phyloP scores from a whole-genome alignment of 257 asterid species.

The Paulownia fortunei region DNA sequence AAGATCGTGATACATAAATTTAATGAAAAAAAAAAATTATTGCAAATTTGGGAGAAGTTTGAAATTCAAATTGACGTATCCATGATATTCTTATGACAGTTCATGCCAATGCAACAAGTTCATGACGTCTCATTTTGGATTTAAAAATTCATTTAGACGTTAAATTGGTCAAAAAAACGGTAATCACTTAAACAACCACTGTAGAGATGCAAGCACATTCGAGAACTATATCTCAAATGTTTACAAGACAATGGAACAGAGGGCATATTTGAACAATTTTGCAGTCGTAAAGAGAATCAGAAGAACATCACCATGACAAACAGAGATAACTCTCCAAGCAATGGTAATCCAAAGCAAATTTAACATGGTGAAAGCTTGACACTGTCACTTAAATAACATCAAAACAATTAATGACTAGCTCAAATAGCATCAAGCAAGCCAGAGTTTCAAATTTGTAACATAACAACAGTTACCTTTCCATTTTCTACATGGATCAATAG shows the following conservation, averaged over 20 bases:
- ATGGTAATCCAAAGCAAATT: not conserved
- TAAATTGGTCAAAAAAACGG: not conserved
- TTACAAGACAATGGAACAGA: not conserved
- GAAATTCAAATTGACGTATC: not conserved
- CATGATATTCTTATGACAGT: not conserved
- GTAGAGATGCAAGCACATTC: not conserved
- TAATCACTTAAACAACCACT: not conserved
- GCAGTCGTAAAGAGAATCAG: not conserved
- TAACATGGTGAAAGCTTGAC: not conserved
- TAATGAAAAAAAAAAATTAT: not conserved
- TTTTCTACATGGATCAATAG: constrained; percentile 78
- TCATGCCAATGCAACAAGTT: not conserved
- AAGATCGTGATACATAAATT: not conserved
- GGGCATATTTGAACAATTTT: not conserved
- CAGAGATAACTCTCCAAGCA: not conserved
- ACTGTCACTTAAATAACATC: not conserved
- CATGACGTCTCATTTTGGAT: not conserved
- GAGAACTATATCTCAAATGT: not conserved
- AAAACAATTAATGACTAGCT: not conserved
- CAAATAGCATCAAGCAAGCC: not conserved
- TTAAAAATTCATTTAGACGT: not conserved
- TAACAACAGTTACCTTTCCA: constrained; percentile 64
- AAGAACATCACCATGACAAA: not conserved
- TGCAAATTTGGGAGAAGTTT: not conserved
- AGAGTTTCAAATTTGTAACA: not conserved